Conservation (phyloP, 1,284 basidiomycete genomes). For the Cronartium ribicola region DNA sequence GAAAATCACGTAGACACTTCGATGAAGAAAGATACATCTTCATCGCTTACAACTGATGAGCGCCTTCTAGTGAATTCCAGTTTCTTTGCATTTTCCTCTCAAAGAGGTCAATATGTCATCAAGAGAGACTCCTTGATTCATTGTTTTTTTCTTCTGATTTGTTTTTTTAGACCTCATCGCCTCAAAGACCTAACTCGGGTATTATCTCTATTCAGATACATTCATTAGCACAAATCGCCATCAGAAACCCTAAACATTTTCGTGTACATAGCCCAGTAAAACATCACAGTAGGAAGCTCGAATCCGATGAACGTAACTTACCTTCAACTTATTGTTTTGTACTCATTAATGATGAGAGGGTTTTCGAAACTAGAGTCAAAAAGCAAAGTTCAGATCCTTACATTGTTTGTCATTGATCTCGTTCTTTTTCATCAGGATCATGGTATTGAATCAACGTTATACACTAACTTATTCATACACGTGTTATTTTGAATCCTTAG, state of each 20-base stretch:
- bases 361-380: constrained; percentile 3
- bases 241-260: background rate
- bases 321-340: constrained; percentile 4
- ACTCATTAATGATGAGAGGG: background rate
- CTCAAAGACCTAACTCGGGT: background rate
- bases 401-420: background rate
- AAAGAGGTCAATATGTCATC: too few species aligned
- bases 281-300: background rate
- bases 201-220: constrained; percentile 1
- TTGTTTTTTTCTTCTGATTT: too few species aligned
- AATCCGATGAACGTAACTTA: constrained; percentile 5
- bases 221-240: background rate
- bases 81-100: too few species aligned
- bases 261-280: background rate
- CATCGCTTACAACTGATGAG: too few species aligned
- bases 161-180: too few species aligned
- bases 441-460: too few species aligned
- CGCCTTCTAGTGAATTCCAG: too few species aligned
- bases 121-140: too few species aligned
- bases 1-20: too few species aligned
- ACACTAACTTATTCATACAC: too few species aligned
- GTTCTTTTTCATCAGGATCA: background rate
- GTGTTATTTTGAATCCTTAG: background rate
- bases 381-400: constrained; percentile 1
- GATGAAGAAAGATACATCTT: too few species aligned